Evolutionary conservation across 164 flowering plant species (phyloP), one percentile per base, ranked within the genome.

Genomic region (Dillenia suffruticosa): DNA sequence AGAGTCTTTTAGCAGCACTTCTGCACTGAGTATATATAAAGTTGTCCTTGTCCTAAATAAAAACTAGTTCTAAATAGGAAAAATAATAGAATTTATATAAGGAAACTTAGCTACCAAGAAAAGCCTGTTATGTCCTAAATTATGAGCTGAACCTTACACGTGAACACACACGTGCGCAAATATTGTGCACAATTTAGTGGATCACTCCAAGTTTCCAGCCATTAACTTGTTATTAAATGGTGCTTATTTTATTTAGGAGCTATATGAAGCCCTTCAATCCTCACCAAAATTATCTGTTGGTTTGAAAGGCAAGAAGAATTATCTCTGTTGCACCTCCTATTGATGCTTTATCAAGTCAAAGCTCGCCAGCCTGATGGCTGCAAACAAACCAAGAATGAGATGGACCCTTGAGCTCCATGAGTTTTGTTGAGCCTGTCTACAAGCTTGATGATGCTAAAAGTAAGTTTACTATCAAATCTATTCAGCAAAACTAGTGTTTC

Each of bases 331-430:
- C 61, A 40, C 70, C 74, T 56, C 67, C 72, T 62, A 56, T 47
- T 61, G 78, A 59, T 62, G 63, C 57, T 59, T 67, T 48, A 60
- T 68, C 77, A 51, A 62, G 61, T 68, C 73, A 64, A 26, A 64
- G 76, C 10, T 68, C 78, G 65, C 73, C 85, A 74, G 57, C 12
- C 26, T 74, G 46, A 67, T 70, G 11, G 49, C 84, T 68, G 71
- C 64, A 15, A 78, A 76, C 60, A 74, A 78, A 66, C 79, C 81
- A 51, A 77, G 82, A 67, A 79, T 79, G 82, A 78, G 84, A 67
- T 82, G 84, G 84, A 76, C 83, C 13, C 79, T 77, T 48, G 79
- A 76, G 74, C 80, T 80, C 63, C 84, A 79, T 61, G 84, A 76
- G 55, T 72, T 81, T 81, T 64, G 55, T 81, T 9, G 77, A 77